These are phyloP conservation scores for Thermoascus crustaceus DNA, from an alignment of 2,329 filamentous ascomycete genomes.

Conservation along the genomic window DNA sequence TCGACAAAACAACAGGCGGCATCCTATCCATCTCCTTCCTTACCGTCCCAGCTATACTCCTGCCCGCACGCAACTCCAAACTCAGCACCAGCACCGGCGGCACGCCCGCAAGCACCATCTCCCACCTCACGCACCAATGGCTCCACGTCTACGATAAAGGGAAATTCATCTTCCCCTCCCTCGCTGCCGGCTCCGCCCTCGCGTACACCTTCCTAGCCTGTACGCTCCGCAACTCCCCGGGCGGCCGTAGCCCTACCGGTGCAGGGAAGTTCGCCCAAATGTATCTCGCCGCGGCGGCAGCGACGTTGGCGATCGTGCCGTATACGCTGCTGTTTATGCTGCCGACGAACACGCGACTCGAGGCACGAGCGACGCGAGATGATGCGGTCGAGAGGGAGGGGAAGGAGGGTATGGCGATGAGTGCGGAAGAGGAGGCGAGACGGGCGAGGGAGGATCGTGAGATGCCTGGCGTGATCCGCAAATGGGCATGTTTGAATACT, in stretches of 20 bases:
- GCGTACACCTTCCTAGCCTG: conserved; percentile 39
- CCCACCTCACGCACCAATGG: conserved; percentile 25
- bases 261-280: conserved; percentile 6
- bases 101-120: conserved; percentile 12
- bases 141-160: conserved; percentile 39
- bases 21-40: conserved; percentile 20
- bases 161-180: conserved; percentile 44
- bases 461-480: conserved; percentile 12
- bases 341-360: conserved; percentile 19
- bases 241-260: conserved; percentile 4
- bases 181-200: conserved; percentile 45
- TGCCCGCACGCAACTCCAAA: conserved; percentile 12
- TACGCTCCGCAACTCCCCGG: conserved; percentile 9
- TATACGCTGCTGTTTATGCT: conserved; percentile 24
- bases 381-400: conserved; percentile 15
- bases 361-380: conserved; percentile 12
- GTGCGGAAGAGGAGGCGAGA: conserved; percentile 13
- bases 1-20: conserved; percentile 15
- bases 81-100: conserved; percentile 8
- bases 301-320: conserved; percentile 26
- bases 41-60: conserved; percentile 18
- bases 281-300: conserved; percentile 20
- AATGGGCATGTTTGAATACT: conserved; percentile 17
- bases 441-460: conserved; percentile 14
- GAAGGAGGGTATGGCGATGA: conserved; percentile 12